Evolutionary conservation across 805 yeast genomes (phyloP).

Genomic region (Pichia gijzeniarum): DNA sequence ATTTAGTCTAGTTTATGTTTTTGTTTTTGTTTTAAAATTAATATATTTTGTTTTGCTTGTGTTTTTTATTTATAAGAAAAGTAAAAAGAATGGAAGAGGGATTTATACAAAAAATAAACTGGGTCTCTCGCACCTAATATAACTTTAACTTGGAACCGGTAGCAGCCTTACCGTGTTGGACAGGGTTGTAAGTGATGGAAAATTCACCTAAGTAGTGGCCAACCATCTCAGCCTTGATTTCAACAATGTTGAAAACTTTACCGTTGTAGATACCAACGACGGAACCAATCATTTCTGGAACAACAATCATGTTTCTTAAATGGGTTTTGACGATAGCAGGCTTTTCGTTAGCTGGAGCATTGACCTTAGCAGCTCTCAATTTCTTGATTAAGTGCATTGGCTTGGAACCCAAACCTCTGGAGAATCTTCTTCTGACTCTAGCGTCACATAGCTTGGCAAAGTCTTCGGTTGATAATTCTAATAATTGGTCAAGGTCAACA

Average conservation of each 20-base stretch:
- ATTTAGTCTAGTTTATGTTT: no score
- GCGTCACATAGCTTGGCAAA: slow-evolving; percentile 95
- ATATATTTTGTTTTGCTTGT: not conserved
- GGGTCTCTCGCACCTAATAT: slow-evolving; percentile 23
- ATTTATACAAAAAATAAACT: slow-evolving; percentile 11
- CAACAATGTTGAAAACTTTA: slow-evolving; percentile 98
- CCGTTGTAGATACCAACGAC: slow-evolving; percentile 99
- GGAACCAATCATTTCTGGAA: slow-evolving; percentile 99
- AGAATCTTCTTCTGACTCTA: slow-evolving; percentile 99
- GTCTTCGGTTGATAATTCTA: slow-evolving; percentile 93
- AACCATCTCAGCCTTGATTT: slow-evolving; percentile 98
- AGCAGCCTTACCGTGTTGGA: slow-evolving; percentile 81
- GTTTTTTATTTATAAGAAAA: not conserved
- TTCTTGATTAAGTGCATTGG: slow-evolving; percentile 95
- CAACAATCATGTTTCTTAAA: slow-evolving; percentile 96
- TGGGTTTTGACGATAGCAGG: slow-evolving; percentile 98
- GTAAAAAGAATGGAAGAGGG: slow-evolving; percentile 4
- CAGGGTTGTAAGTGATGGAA: slow-evolving; percentile 99
- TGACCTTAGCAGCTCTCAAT: slow-evolving; percentile 94
- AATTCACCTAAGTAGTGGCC: slow-evolving; percentile 99
- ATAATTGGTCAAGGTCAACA: slow-evolving; percentile 90
- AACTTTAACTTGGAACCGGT: slow-evolving; percentile 34
- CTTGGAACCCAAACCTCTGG: slow-evolving; percentile 93
- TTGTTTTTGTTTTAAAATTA: not conserved
- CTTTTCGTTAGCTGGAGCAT: slow-evolving; percentile 88